phyloP scores from a whole-genome alignment of 495 filamentous ascomycete species.

The Usnea hakonensis region DNA sequence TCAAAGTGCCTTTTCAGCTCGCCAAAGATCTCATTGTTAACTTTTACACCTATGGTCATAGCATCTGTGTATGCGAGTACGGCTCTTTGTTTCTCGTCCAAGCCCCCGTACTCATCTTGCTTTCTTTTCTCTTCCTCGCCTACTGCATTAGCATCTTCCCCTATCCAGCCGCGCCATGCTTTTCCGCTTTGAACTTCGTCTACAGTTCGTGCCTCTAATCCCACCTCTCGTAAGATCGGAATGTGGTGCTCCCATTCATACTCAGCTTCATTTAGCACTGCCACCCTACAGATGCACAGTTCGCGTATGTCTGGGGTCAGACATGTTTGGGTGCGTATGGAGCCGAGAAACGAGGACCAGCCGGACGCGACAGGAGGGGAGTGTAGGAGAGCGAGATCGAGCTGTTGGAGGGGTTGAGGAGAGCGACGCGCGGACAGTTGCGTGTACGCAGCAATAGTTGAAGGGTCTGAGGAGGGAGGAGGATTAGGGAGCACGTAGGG shows the following conservation, averaged over 20 bases:
- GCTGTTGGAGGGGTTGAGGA: slow-evolving; percentile 54
- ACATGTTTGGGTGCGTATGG: slow-evolving; percentile 59
- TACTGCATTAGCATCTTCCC: background rate
- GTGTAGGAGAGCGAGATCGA: slow-evolving; percentile 70
- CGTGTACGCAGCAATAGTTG: slow-evolving; percentile 34
- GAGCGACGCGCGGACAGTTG: slow-evolving; percentile 45
- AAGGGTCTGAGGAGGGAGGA: slow-evolving; percentile 34
- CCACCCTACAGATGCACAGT: slow-evolving; percentile 66
- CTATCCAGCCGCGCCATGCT: slow-evolving; percentile 6
- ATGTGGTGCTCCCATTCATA: slow-evolving; percentile 77
- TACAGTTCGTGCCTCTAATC: slow-evolving; percentile 14
- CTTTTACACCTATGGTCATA: slow-evolving; percentile 60
- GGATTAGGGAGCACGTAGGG: slow-evolving; percentile 58
- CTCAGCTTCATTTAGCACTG: slow-evolving; percentile 62
- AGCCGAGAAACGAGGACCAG: slow-evolving; percentile 73
- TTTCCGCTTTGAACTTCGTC: slow-evolving; percentile 11
- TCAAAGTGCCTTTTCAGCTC: slow-evolving; percentile 49
- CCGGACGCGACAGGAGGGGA: slow-evolving; percentile 64
- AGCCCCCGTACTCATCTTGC: slow-evolving; percentile 33
- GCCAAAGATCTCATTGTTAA: slow-evolving; percentile 56
- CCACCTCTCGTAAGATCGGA: slow-evolving; percentile 46
- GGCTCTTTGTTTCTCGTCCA: slow-evolving; percentile 54
- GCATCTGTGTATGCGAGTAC: slow-evolving; percentile 66
- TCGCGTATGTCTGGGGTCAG: slow-evolving; percentile 56
- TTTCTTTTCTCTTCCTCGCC: slow-evolving; percentile 26